Evolutionary conservation across 257 asterid genomes (phyloP).

Genomic region (Catharanthus roseus): DNA sequence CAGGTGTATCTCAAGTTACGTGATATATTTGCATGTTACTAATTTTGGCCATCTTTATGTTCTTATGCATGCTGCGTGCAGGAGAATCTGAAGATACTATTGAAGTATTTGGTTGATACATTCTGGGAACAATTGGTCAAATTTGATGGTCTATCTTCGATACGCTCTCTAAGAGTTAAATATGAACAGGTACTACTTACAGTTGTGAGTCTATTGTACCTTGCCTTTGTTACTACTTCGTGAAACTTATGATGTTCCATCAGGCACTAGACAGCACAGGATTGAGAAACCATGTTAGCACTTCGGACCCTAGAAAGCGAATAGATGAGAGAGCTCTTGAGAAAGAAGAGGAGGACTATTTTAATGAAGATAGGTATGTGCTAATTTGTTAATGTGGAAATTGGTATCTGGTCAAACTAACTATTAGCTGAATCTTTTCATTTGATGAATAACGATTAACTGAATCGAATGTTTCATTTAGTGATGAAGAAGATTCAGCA

Average conservation of each 20-base stretch:
- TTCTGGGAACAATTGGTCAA: slow-evolving; percentile 81
- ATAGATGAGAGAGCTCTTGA: slow-evolving; percentile 87
- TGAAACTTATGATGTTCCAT: slow-evolving; percentile 14
- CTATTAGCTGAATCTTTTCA: no score
- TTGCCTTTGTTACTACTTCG: slow-evolving; percentile 1
- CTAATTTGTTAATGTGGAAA: slow-evolving; percentile 1
- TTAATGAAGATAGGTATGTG: slow-evolving; percentile 88
- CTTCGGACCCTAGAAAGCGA: slow-evolving; percentile 69
- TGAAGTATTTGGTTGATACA: slow-evolving; percentile 73
- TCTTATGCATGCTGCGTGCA: slow-evolving; percentile 32
- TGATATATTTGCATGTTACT: neutral
- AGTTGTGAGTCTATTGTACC: neutral
- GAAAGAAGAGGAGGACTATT: slow-evolving; percentile 95
- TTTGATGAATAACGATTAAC: no score
- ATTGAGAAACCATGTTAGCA: slow-evolving; percentile 38
- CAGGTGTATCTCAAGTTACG: neutral
- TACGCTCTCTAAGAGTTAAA: slow-evolving; percentile 70
- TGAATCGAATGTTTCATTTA: slow-evolving; percentile 26
- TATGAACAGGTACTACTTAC: slow-evolving; percentile 73
- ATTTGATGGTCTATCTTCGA: slow-evolving; percentile 59
- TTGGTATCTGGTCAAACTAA: neutral
- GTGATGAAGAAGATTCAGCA: slow-evolving; percentile 96
- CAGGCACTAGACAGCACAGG: slow-evolving; percentile 69
- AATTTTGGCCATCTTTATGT: slow-evolving; percentile 2
- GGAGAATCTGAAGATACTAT: slow-evolving; percentile 79